phyloP scores from a whole-genome alignment of 495 filamentous ascomycete species.

The Hypoxylon lienhwacheense region DNA sequence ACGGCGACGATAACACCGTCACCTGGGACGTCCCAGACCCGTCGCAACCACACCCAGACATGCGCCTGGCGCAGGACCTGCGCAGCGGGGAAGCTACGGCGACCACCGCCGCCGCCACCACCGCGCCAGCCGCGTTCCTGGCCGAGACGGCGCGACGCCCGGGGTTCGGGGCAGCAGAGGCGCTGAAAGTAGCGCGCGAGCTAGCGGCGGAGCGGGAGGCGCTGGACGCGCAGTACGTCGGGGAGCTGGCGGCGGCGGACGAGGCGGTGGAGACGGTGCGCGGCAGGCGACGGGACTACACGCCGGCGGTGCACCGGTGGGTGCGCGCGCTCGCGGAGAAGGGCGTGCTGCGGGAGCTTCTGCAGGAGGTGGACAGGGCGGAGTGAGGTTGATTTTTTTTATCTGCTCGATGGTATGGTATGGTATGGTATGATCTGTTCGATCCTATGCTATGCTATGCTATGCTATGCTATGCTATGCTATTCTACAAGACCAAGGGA shows the following conservation, averaged over 20 bases:
- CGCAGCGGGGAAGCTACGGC: too few relatives aligned
- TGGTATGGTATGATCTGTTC: too few relatives aligned
- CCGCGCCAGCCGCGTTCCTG: conserved; percentile 6
- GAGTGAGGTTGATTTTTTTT: neutral
- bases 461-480: too few relatives aligned
- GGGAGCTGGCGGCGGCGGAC: conserved; percentile 26
- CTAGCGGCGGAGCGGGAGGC: conserved; percentile 31
- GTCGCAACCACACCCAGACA: conserved; percentile 12
- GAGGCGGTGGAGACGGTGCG: conserved; percentile 34
- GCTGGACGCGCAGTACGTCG: conserved; percentile 32
- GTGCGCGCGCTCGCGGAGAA: conserved; percentile 46
- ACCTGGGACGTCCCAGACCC: conserved; percentile 7
- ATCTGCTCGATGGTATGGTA: too few relatives aligned
- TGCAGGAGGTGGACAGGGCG: conserved; percentile 25
- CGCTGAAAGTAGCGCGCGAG: conserved; percentile 14
- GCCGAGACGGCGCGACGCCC: conserved; percentile 1
- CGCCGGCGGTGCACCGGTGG: conserved; percentile 49
- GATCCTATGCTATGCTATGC: too few relatives aligned
- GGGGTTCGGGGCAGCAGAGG: conserved; percentile 17
- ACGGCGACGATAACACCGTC: too few relatives aligned
- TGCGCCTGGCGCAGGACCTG: conserved; percentile 27
- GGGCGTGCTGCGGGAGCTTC: conserved; percentile 41
- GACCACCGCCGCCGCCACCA: conserved; percentile 13
- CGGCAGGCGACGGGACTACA: conserved; percentile 46
- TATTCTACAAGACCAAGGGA: too few relatives aligned